These are phyloP conservation scores for Pleurotus eryngii DNA, from an alignment of 768 basidiomycete genomes.

Conservation along the genomic window DNA sequence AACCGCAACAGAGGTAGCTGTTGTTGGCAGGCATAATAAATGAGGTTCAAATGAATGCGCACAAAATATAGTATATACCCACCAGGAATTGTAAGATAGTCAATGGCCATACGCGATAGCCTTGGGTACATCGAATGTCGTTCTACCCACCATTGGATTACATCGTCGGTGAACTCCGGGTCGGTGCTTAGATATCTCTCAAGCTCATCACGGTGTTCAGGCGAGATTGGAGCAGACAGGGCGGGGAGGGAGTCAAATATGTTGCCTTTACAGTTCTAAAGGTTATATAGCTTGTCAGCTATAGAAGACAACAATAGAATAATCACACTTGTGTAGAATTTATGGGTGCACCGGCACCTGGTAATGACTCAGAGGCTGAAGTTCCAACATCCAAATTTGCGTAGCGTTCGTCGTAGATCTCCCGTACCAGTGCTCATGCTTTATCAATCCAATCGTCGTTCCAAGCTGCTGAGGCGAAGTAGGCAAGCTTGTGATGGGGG, in stretches of 20 bases:
- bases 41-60: constrained; percentile 1
- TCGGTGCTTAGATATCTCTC: constrained; percentile 23
- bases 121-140: constrained; percentile 18
- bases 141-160: constrained; percentile 28
- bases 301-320: too few relatives aligned
- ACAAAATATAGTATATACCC: constrained; percentile 9
- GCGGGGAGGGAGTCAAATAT: constrained; percentile 27
- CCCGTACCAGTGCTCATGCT: constrained; percentile 16
- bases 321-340: too few relatives aligned
- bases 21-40: background rate
- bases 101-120: constrained; percentile 29
- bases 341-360: too few relatives aligned
- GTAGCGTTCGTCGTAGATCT: constrained; percentile 16
- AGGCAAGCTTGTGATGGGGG: constrained; percentile 30
- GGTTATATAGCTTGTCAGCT: background rate
- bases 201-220: constrained; percentile 22
- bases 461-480: constrained; percentile 28
- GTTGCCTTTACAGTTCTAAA: constrained; percentile 11
- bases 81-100: constrained; percentile 30
- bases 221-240: constrained; percentile 12
- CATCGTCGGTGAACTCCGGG: constrained; percentile 19
- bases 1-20: constrained; percentile 30
- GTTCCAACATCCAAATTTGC: background rate
- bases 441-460: constrained; percentile 23
- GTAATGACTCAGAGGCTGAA: too few relatives aligned